Base-by-base conservation (phyloP, 176 grass and related monocot genomes). In the Eragrostis nindensis region DNA sequence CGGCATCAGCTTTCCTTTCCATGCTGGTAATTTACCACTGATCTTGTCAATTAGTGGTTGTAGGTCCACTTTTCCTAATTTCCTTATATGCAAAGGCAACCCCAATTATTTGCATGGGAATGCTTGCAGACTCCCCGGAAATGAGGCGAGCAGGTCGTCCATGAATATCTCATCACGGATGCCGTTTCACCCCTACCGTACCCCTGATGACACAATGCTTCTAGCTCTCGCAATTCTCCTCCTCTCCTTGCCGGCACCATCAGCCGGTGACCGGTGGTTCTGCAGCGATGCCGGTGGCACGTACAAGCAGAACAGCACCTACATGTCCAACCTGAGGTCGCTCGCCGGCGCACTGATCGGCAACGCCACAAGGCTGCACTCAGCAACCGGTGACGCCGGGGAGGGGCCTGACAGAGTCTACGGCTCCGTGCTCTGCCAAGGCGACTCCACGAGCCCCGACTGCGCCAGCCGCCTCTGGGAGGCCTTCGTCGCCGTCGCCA, bases 401-500 rank as follows among this genome's bases (percentile, higher is more conserved):
- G n/a, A 48, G 1, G 48, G 60, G 39, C 70, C 84, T 2, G 45
- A 83, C 46, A 63, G 29, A 72, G 84, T 87, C 29, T 91, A 83
- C 18, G 87, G 81, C 62, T 56, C 67, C 50, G 71, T 73, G 71
- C 87, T 92, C 68, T 92, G 92, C 73, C 92, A 87, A 11, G 89
- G 80, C 0, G 92, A 94, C 68, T 8, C 41, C 46, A 67, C 65
- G 10, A 6, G 22, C 12, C 8, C 77, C 22, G 24, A 61, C 71
- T 94, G 89, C 68, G 39, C 32, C 26, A 21, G 60, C 36, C 80
- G 49, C 63, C 43, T 87, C 80, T 24, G 3, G 6, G 18, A 43
- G 0, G 67, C 68, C 30, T n/a, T 82, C 2, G n/a, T 4, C 62
- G 32, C 48, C 29, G 56, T 54, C 48, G 29, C 54, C 14, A 9